Percentiles rank a stretch among this genome's conserved stretches.
These are phyloP conservation scores for Vigna unguiculata DNA, from an alignment of 306 rosid genomes.

Conservation along the genomic window DNA sequence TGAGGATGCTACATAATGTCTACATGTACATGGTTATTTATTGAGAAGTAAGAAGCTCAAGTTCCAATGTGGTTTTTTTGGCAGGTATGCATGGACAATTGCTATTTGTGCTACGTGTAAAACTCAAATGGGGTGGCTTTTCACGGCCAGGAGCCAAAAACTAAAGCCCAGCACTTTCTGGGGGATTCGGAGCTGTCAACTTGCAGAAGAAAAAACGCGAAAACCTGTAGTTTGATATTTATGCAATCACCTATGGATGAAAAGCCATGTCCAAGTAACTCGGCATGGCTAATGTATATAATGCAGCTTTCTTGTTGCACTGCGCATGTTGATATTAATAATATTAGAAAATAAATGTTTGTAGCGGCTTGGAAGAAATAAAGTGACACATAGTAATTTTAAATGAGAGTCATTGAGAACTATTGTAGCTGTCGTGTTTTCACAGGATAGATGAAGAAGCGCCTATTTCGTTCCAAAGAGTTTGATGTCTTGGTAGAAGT, in stretches of 20 bases:
- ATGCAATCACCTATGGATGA: not conserved
- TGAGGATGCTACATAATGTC: slow-evolving; percentile 23
- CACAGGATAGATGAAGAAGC: not conserved
- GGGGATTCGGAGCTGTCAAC: slow-evolving; percentile 85
- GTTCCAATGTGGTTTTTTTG: slow-evolving; percentile 33
- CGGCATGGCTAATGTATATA: slow-evolving; percentile 23
- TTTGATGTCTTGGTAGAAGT: not conserved
- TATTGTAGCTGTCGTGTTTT: not conserved
- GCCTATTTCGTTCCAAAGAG: not conserved
- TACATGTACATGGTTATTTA: slow-evolving; percentile 19
- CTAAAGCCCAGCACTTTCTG: slow-evolving; percentile 81
- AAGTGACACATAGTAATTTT: not conserved
- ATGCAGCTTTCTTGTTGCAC: not conserved
- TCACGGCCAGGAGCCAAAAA: slow-evolving; percentile 70
- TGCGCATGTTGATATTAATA: not conserved
- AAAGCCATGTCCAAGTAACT: slow-evolving; percentile 18
- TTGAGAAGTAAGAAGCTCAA: slow-evolving; percentile 37
- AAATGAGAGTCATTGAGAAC: not conserved
- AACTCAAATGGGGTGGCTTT: slow-evolving; percentile 88
- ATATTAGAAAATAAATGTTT: not conserved
- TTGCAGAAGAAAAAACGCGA: slow-evolving; percentile 62
- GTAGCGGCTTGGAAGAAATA: slow-evolving; percentile 22
- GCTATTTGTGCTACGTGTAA: slow-evolving; percentile 75
- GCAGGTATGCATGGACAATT: slow-evolving; percentile 92
- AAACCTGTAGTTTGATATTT: slow-evolving; percentile 24